phyloP scores from a whole-genome alignment of 768 basidiomycete species.

The Cyathus striatus region DNA sequence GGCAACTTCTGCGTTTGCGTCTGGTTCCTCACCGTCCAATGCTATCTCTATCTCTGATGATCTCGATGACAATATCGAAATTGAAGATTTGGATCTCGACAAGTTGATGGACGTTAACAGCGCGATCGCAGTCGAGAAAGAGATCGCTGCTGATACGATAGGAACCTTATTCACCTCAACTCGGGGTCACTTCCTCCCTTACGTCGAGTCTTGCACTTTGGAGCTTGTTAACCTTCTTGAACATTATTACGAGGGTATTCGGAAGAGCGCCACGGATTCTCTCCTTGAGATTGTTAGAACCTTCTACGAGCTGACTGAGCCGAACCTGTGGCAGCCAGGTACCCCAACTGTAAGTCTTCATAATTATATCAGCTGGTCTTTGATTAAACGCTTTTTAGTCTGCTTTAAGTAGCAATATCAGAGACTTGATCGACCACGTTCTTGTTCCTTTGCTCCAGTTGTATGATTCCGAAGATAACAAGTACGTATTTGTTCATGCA shows the following conservation, averaged over 20 bases:
- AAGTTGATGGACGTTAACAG: slow-evolving; percentile 91
- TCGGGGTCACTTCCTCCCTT: slow-evolving; percentile 83
- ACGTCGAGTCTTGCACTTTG: slow-evolving; percentile 75
- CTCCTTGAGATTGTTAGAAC: slow-evolving; percentile 85
- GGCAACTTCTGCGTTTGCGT: slow-evolving; percentile 57
- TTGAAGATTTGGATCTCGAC: slow-evolving; percentile 79
- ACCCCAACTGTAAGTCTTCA: slow-evolving; percentile 46
- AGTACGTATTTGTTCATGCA: slow-evolving; percentile 51
- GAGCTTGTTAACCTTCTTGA: slow-evolving; percentile 74
- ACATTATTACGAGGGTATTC: slow-evolving; percentile 97
- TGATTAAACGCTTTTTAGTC: no score
- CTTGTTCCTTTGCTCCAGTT: slow-evolving; percentile 76
- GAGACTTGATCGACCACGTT: slow-evolving; percentile 72
- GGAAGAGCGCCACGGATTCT: slow-evolving; percentile 87
- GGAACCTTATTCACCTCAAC: slow-evolving; percentile 86
- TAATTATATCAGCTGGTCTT: no score
- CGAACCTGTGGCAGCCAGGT: slow-evolving; percentile 81
- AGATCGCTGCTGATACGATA: slow-evolving; percentile 95
- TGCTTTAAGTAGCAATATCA: slow-evolving; percentile 66
- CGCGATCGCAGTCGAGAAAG: slow-evolving; percentile 97
- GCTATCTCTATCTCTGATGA: slow-evolving; percentile 62
- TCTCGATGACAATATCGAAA: slow-evolving; percentile 50
- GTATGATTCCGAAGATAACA: slow-evolving; percentile 94
- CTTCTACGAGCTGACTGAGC: slow-evolving; percentile 85
- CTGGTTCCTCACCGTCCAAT: slow-evolving; percentile 68